These are phyloP conservation scores for Hymenoscyphus fructigenus DNA, from an alignment of 2,329 filamentous ascomycete species.

Conservation along the genomic window DNA sequence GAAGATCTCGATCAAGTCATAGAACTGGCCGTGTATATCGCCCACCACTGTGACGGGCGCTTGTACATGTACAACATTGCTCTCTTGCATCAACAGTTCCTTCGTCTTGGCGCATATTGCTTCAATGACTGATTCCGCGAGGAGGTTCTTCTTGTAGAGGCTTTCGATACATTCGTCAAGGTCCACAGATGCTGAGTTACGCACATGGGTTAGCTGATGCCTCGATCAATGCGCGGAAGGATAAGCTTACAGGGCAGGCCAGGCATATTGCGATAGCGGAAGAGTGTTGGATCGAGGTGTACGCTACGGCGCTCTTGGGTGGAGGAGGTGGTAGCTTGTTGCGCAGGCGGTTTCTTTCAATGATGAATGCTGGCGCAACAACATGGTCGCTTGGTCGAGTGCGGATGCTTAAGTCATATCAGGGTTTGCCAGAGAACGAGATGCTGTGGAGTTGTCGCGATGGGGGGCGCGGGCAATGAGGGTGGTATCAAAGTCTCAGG, in stretches of 20 bases:
- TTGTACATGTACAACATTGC: conserved; percentile 96
- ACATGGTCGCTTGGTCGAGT: conserved; percentile 35
- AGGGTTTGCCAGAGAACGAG: conserved; percentile 3
- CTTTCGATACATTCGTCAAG: conserved; percentile 97
- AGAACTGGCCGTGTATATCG: conserved; percentile 98
- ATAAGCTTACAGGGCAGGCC: conserved; percentile 52
- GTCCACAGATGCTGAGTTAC: conserved; percentile 78
- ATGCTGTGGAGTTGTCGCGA: neutral
- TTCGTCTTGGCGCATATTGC: conserved; percentile 99
- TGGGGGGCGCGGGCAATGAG: neutral
- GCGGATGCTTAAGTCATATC: conserved; percentile 27
- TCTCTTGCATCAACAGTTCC: conserved; percentile 98
- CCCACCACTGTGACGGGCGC: conserved; percentile 96
- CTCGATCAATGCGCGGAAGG: neutral
- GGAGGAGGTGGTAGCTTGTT: conserved; percentile 26
- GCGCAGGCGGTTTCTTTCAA: conserved; percentile 28
- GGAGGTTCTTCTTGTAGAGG: conserved; percentile 93
- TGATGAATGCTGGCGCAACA: conserved; percentile 32
- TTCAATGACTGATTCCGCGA: conserved; percentile 97
- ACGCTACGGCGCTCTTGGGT: conserved; percentile 28
- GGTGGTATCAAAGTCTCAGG: neutral
- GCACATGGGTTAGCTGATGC: neutral
- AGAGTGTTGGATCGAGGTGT: conserved; percentile 21
- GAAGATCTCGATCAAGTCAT: conserved; percentile 98
- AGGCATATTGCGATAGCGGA: conserved; percentile 47